Conservation (phyloP, 805 yeast species). For the Sugiyamaella floridensis region DNA sequence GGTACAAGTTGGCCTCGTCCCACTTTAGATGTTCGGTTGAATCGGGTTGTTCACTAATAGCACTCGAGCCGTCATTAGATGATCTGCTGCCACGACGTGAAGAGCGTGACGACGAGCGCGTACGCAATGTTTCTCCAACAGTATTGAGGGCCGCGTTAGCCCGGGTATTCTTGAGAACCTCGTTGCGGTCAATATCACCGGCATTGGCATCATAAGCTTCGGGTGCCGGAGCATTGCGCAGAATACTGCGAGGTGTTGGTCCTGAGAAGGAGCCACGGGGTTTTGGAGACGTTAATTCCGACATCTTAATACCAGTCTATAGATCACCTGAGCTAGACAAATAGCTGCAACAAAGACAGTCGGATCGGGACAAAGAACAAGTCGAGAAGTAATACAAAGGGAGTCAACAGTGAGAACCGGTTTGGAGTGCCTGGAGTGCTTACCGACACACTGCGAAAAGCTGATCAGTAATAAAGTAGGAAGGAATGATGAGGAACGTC, state of each 20-base stretch:
- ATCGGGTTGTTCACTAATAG: conserved; percentile 23
- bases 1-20: conserved; percentile 73
- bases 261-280: background rate
- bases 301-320: background rate
- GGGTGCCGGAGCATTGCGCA: conserved; percentile 21
- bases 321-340: too few species aligned
- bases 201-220: conserved; percentile 8
- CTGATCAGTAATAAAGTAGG: too few species aligned
- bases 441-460: too few species aligned
- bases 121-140: conserved; percentile 17
- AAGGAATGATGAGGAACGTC: too few species aligned
- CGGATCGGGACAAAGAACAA: too few species aligned
- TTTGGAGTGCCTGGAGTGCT: too few species aligned
- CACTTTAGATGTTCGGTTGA: conserved; percentile 53
- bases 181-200: conserved; percentile 40
- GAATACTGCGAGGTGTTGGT: conserved; percentile 13
- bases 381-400: too few species aligned
- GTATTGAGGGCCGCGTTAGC: conserved; percentile 49
- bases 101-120: conserved; percentile 7
- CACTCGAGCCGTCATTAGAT: conserved; percentile 5
- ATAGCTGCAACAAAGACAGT: too few species aligned
- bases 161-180: conserved; percentile 73
- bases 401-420: too few species aligned
- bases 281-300: background rate
- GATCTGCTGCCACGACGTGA: conserved; percentile 15